A percentile compares a stretch with the other conserved stretches of the same genome.
phyloP scores from a whole-genome alignment of 2,329 filamentous ascomycete genomes.

The Fusarium praegraminearum region DNA sequence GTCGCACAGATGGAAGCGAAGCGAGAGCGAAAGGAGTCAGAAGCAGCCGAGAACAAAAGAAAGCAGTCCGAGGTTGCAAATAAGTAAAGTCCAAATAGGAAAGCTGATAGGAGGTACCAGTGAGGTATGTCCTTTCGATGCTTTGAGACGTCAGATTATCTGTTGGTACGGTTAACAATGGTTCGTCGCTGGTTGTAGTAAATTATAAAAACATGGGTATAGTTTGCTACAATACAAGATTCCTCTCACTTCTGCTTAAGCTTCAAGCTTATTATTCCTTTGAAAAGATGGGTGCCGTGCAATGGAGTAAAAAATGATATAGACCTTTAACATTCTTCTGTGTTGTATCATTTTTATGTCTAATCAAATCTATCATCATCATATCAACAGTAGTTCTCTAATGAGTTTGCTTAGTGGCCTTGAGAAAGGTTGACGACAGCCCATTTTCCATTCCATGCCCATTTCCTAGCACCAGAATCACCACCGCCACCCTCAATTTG shows the following conservation, averaged over 20 bases:
- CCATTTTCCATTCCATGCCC: constrained; percentile 98
- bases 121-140: not conserved
- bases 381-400: constrained; percentile 20
- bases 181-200: not conserved
- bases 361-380: constrained; percentile 33
- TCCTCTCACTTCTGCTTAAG: not conserved
- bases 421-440: constrained; percentile 77
- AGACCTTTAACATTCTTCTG: not conserved
- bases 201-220: too few relatives aligned
- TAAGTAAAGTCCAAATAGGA: not conserved
- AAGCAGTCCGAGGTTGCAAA: not conserved
- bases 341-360: constrained; percentile 20
- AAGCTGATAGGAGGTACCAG: not conserved
- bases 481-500: constrained; percentile 76
- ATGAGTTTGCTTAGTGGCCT: constrained; percentile 43
- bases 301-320: not conserved
- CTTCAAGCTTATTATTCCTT: not conserved
- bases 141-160: not conserved
- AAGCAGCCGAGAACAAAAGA: not conserved
- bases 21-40: constrained; percentile 11
- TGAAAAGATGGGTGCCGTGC: not conserved
- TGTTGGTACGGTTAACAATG: not conserved
- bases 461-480: constrained; percentile 78
- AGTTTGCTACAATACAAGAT: not conserved
- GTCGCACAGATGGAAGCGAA: constrained; percentile 41